Conservation (phyloP, 495 filamentous ascomycete genomes). For the Tuber brumale region DNA sequence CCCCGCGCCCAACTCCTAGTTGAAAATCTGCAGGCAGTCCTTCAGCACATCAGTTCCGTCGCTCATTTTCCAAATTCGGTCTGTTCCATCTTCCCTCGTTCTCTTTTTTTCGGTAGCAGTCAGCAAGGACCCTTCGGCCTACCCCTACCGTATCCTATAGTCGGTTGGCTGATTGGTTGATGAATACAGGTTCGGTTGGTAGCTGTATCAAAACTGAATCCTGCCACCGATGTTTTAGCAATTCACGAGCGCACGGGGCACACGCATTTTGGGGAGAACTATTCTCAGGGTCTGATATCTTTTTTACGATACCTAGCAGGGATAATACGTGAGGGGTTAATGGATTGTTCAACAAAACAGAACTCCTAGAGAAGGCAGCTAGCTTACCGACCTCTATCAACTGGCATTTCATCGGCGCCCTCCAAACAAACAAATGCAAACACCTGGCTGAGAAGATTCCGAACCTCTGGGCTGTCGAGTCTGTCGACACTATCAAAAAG, state of each 20-base stretch:
- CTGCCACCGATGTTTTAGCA: constrained; percentile 76
- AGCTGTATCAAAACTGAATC: constrained; percentile 91
- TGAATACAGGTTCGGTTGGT: constrained; percentile 67
- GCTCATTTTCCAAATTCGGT: constrained; percentile 13
- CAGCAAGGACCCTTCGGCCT: constrained; percentile 5
- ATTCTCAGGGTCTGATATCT: constrained; percentile 55
- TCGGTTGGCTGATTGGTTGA: constrained; percentile 16
- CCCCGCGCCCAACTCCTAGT: constrained; percentile 25
- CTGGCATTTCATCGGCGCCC: constrained; percentile 94
- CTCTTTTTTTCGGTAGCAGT: not conserved
- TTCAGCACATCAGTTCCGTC: constrained; percentile 26
- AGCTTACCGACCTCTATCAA: constrained; percentile 67
- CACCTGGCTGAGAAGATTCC: constrained; percentile 72
- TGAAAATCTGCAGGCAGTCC: constrained; percentile 25
- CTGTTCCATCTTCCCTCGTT: not conserved
- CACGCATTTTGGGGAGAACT: constrained; percentile 92
- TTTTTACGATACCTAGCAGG: not conserved
- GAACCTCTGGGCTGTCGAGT: constrained; percentile 89
- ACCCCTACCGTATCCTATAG: not conserved
- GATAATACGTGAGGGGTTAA: not conserved
- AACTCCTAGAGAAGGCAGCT: constrained; percentile 76
- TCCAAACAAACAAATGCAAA: constrained; percentile 77
- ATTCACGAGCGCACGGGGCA: constrained; percentile 61
- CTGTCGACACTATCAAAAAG: constrained; percentile 81
- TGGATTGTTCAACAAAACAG: constrained; percentile 40